Base-by-base conservation (phyloP, 441 rosid genomes). In the Euphorbia schlechtendalii region DNA sequence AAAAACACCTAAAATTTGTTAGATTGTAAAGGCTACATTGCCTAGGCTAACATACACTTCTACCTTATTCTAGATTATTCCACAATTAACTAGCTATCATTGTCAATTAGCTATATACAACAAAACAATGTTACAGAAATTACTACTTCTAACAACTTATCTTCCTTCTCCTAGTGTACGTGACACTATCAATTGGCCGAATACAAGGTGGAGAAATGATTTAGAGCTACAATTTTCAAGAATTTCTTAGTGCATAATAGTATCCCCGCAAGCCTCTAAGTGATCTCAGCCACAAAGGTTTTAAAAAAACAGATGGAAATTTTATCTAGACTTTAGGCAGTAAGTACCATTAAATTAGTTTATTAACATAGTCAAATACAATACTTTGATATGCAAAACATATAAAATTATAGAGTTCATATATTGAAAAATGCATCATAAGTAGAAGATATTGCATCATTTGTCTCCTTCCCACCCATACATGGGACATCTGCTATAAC, bases 361-460 rank as follows among this genome's bases (percentile, higher is more conserved):
- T 5, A 21, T 65, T 34, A 11, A 51, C 20, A 58, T 48, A 45
- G 20, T 2, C 4, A 22, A 15, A 38, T 34, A 13, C 45, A 8
- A 43, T 43, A 11, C n/a, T n/a, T n/a, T n/a, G n/a, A n/a, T n/a
- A n/a, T 12, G 14, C 14, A 43, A 11, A 43, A 43, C 48, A 14
- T 43, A 43, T 4, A 43, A 43, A 14, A 4, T 43, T 56, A n/a
- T 66, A 59, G 58, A 67, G 55, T 60, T 52, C 73, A 74, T 91
- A 94, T 98, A 86, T 1, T 62, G 58, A n/a, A n/a, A 72, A 84
- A 94, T 41, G 99, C 92, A 64, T 83, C 71, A 59, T 82, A 73
- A 54, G 99, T 94, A 65, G 96, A 84, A 62, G 89, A 81, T 80
- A 94, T 85, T 25, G 98, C 99, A 80, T 89, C 90, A 58, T 85